Evolutionary conservation across 495 filamentous ascomycete species (phyloP).

Genomic region (Geopyxis carbonaria): DNA sequence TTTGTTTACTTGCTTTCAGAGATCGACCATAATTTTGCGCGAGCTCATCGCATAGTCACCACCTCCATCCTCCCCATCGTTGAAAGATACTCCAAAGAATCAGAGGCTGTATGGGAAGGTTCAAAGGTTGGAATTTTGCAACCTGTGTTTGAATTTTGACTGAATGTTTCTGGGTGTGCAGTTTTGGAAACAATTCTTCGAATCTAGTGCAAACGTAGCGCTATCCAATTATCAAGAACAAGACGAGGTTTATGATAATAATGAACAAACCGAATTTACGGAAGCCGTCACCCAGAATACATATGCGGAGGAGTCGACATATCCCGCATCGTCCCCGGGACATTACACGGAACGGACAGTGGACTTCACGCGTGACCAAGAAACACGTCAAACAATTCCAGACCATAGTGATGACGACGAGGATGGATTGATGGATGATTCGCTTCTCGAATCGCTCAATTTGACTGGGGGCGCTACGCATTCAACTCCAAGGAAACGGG

Average conservation of each 20-base stretch:
- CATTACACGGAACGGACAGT: slow-evolving; percentile 20
- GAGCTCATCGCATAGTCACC: slow-evolving; percentile 90
- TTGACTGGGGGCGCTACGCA: slow-evolving; percentile 13
- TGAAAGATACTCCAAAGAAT: slow-evolving; percentile 92
- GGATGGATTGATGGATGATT: slow-evolving; percentile 39
- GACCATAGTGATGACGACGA: slow-evolving; percentile 28
- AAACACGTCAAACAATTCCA: slow-evolving; percentile 13
- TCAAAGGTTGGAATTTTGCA: slow-evolving; percentile 47
- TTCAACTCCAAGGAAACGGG: slow-evolving; percentile 31
- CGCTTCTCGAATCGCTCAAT: slow-evolving; percentile 34
- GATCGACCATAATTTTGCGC: slow-evolving; percentile 96
- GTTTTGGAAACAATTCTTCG: slow-evolving; percentile 99
- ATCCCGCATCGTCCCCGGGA: slow-evolving; percentile 25
- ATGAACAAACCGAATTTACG: slow-evolving; percentile 27
- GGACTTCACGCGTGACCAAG: slow-evolving; percentile 12
- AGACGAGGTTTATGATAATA: slow-evolving; percentile 34
- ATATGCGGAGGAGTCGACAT: slow-evolving; percentile 30
- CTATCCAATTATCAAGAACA: slow-evolving; percentile 89
- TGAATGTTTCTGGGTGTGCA: too few species aligned
- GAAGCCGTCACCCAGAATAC: slow-evolving; percentile 27
- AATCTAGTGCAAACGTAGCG: slow-evolving; percentile 90
- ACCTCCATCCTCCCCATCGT: slow-evolving; percentile 82
- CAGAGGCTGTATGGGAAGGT: slow-evolving; percentile 86
- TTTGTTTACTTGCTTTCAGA: slow-evolving; percentile 36
- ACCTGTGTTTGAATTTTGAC: slow-evolving; percentile 9